phyloP scores from a whole-genome alignment of 1,284 basidiomycete species.

The Ganoderma sinense region DNA sequence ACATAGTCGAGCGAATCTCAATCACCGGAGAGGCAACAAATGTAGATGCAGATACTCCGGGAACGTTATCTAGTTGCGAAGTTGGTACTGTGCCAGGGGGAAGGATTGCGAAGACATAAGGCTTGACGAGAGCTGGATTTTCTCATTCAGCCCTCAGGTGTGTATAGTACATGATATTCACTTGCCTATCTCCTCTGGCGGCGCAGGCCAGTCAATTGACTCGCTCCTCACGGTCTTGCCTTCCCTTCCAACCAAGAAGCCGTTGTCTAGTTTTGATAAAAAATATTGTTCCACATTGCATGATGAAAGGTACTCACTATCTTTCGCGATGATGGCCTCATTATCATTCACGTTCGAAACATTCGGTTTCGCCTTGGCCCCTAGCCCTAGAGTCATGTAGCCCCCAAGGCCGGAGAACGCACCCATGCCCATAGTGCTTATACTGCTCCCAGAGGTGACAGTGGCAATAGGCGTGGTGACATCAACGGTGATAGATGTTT shows the following conservation, averaged over 20 bases:
- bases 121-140: slow-evolving; percentile 74
- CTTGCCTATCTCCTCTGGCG: slow-evolving; percentile 81
- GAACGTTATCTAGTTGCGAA: slow-evolving; percentile 31
- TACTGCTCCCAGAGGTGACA: slow-evolving; percentile 47
- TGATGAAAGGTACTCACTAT: slow-evolving; percentile 63
- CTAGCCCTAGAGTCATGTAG: slow-evolving; percentile 88
- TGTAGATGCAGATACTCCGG: slow-evolving; percentile 33
- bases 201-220: slow-evolving; percentile 79
- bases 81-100: slow-evolving; percentile 69
- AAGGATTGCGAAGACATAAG: slow-evolving; percentile 85
- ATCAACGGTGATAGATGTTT: slow-evolving; percentile 64
- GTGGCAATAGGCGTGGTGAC: slow-evolving; percentile 57
- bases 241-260: slow-evolving; percentile 76
- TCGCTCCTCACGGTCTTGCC: slow-evolving; percentile 67
- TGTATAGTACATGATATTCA: slow-evolving; percentile 39
- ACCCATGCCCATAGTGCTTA: slow-evolving; percentile 64
- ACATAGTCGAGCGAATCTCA: slow-evolving; percentile 84
- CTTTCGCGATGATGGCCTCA: slow-evolving; percentile 81
- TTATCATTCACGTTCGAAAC: slow-evolving; percentile 67
- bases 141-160: not conserved
- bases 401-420: slow-evolving; percentile 84
- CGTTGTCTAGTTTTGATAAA: slow-evolving; percentile 59
- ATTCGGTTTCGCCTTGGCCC: slow-evolving; percentile 75
- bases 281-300: not conserved
- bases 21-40: slow-evolving; percentile 65